Evolutionary conservation across 768 basidiomycete genomes (phyloP), one percentile per base, ranked within the genome.

Genomic region (Agaricus bisporus): DNA sequence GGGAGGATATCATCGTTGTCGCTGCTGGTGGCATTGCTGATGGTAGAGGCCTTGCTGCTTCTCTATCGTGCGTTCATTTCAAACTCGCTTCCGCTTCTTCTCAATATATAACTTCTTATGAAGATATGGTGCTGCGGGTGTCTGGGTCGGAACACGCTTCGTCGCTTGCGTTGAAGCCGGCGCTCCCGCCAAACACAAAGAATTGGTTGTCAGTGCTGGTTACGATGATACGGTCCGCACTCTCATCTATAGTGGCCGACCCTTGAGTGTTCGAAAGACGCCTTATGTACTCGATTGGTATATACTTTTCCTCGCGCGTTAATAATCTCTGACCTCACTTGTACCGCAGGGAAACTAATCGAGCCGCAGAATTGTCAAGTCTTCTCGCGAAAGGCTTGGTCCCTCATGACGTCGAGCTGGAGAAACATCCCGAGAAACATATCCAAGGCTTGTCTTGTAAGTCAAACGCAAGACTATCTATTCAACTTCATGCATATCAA

Each of bases 71-170:
- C 62, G 73, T 60, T 18, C 18, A 17, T 22, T 25, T 11, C 17
- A 39, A 18, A 12, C 20, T 20, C 48, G n/a, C 41, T 28, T 14
- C n/a, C n/a, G n/a, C n/a, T n/a, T n/a, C n/a, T n/a, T n/a, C n/a
- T n/a, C n/a, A n/a, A n/a, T n/a, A n/a, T n/a, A n/a, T n/a, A n/a
- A n/a, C n/a, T 46, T 28, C 10, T 26, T 22, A 49, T 25, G 44
- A 57, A 87, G 86, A 49, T 90, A 86, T 58, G 91, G 91, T 44
- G 91, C 91, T 4, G 75, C 85, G 2, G 91, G 85, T 41, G 86
- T 93, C 3, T 94, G 91, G 91, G 88, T 91, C 36, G 88, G 88
- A 38, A 93, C 90, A 4, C 83, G 90, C 37, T 93, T 93, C 63
- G 88, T 91, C 39, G 88, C 90, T 10, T 83, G 84, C 60, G 81